Percentiles rank a stretch among this genome's conserved stretches.
These are phyloP conservation scores for Glonium stellatum DNA, from an alignment of 495 filamentous ascomycete genomes.

Conservation along the genomic window DNA sequence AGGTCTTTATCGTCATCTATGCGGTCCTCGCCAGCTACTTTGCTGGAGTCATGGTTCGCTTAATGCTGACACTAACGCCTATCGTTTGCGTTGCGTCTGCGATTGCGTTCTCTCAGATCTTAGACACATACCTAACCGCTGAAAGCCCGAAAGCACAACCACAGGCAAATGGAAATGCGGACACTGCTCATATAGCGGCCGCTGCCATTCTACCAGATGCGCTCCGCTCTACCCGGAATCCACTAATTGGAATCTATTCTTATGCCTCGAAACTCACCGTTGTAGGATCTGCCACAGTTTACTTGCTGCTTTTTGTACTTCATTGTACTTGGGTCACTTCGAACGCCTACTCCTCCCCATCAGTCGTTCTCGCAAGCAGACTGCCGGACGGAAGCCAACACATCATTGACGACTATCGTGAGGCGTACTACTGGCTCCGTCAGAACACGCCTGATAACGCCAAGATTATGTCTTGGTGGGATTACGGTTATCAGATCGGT, in stretches of 20 bases:
- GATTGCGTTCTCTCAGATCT: conserved; percentile 76
- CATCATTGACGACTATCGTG: conserved; percentile 99
- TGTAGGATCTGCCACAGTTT: conserved; percentile 61
- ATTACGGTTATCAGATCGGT: conserved; percentile 99
- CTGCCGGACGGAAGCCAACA: conserved; percentile 93
- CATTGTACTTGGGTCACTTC: conserved; percentile 99
- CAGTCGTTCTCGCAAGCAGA: conserved; percentile 87
- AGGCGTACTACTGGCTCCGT: conserved; percentile 99
- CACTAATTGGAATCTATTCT: conserved; percentile 77
- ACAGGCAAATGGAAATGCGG: conserved; percentile 44
- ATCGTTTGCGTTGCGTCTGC: conserved; percentile 94
- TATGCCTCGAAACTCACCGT: conserved; percentile 69
- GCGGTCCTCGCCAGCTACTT: conserved; percentile 94
- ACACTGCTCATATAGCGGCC: conserved; percentile 33
- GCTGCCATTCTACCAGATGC: conserved; percentile 36
- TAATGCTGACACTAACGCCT: conserved; percentile 96
- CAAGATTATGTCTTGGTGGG: conserved; percentile 99
- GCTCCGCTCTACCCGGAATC: conserved; percentile 63
- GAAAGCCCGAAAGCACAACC: conserved; percentile 43
- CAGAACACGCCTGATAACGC: conserved; percentile 92
- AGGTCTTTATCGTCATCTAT: conserved; percentile 98
- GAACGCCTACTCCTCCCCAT: conserved; percentile 96
- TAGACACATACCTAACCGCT: conserved; percentile 74
- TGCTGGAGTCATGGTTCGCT: conserved; percentile 96
- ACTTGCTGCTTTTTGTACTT: conserved; percentile 86